These are phyloP conservation scores for Vitellaria paradoxa DNA, from an alignment of 179 eudicot genomes.

Conservation along the genomic window DNA sequence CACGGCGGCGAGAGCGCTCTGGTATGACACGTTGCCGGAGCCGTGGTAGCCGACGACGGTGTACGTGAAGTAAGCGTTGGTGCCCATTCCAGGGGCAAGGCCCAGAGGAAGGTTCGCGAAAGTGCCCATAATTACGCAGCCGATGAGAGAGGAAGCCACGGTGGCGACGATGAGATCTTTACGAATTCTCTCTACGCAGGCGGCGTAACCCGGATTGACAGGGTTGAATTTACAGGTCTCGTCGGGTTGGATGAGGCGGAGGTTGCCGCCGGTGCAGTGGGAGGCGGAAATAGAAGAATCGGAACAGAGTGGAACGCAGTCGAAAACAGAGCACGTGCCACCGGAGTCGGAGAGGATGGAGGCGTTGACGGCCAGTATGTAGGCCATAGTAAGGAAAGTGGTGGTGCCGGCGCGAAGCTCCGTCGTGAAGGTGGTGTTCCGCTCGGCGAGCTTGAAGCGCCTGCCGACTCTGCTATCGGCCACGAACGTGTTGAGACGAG, in stretches of 20 bases:
- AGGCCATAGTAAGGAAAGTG: conserved; percentile 95
- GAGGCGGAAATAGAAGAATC: conserved; percentile 32
- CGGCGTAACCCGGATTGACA: conserved; percentile 77
- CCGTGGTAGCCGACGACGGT: conserved; percentile 92
- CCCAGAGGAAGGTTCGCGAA: conserved; percentile 84
- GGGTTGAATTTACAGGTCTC: conserved; percentile 69
- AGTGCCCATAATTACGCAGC: conserved; percentile 79
- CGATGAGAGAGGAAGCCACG: conserved; percentile 71
- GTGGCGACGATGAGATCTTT: conserved; percentile 89
- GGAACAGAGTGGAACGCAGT: conserved; percentile 77
- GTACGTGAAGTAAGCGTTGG: conserved; percentile 88
- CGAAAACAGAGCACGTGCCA: conserved; percentile 71
- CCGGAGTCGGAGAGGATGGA: conserved; percentile 85
- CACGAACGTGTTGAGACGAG: conserved; percentile 53
- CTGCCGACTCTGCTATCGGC: conserved; percentile 50
- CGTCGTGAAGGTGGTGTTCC: conserved; percentile 76
- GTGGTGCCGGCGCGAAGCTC: conserved; percentile 96
- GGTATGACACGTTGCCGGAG: conserved; percentile 67
- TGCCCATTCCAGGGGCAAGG: conserved; percentile 92
- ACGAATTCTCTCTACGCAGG: conserved; percentile 43
- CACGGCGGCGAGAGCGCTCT: conserved; percentile 69
- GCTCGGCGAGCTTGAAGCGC: conserved; percentile 61
- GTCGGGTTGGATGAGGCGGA: conserved; percentile 48
- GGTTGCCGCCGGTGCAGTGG: conserved; percentile 44
- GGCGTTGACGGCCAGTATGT: conserved; percentile 95